Evolutionary conservation across 345 rosid genomes (phyloP).

Genomic region (Schrenkiella parvula): DNA sequence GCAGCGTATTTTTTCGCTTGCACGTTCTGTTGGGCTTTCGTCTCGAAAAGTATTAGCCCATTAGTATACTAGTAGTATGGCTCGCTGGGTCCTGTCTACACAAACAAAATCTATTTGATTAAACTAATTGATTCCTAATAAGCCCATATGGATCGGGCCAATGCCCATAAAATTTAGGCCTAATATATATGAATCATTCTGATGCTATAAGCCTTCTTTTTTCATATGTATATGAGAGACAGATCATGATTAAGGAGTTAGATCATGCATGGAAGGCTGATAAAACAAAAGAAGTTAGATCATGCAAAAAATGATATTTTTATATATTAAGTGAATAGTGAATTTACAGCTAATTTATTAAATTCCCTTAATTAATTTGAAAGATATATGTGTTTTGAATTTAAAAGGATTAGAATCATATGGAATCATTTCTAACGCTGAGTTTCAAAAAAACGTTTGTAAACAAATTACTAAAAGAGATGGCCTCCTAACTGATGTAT

Average conservation of each 20-base stretch:
- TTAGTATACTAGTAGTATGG: neutral
- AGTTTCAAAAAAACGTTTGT: neutral
- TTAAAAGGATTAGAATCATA: neutral
- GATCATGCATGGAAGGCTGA: neutral
- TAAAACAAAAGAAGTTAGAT: neutral
- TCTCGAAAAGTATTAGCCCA: neutral
- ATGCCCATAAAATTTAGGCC: neutral
- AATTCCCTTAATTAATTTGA: neutral
- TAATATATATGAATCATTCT: neutral
- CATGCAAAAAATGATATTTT: neutral
- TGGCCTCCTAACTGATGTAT: neutral
- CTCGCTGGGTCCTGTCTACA: neutral
- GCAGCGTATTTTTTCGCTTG: too few relatives aligned
- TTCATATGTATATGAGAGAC: too few relatives aligned
- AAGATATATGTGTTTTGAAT: neutral
- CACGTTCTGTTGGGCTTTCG: constrained; percentile 12
- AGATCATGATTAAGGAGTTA: too few relatives aligned
- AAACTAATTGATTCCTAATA: neutral
- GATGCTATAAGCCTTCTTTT: neutral
- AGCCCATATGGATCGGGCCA: neutral
- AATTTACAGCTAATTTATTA: constrained; percentile 20
- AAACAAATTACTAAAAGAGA: neutral
- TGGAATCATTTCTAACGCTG: constrained; percentile 6
- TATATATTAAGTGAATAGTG: neutral
- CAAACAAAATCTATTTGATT: neutral